Conservation (phyloP, 2,329 filamentous ascomycete genomes). For the Sporothrix inflata region DNA sequence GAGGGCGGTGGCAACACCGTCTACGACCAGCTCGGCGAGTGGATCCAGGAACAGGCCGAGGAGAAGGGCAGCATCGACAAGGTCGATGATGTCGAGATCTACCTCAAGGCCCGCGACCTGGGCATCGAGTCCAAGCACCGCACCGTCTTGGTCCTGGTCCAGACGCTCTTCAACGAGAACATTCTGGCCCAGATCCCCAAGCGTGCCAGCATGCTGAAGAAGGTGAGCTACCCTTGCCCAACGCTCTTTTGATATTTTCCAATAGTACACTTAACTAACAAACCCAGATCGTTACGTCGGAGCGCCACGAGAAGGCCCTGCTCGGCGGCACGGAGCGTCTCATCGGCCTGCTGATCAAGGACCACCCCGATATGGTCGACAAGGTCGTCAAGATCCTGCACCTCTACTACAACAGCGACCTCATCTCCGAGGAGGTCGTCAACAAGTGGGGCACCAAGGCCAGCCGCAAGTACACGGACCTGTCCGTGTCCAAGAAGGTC, state of each 20-base stretch:
- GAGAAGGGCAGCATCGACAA: conserved; percentile 75
- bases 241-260: neutral
- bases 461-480: conserved; percentile 97
- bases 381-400: conserved; percentile 85
- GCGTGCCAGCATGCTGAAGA: conserved; percentile 86
- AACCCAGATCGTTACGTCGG: conserved; percentile 75
- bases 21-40: conserved; percentile 91
- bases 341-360: conserved; percentile 69
- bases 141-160: conserved; percentile 86
- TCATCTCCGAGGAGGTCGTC: conserved; percentile 85
- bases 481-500: conserved; percentile 88
- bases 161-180: conserved; percentile 90
- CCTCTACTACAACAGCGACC: conserved; percentile 86
- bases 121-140: conserved; percentile 94
- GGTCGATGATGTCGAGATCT: conserved; percentile 87
- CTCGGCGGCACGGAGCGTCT: conserved; percentile 95
- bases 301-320: conserved; percentile 93
- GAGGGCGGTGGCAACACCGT: conserved; percentile 73
- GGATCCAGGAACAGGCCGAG: conserved; percentile 77
- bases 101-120: conserved; percentile 94
- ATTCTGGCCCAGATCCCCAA: conserved; percentile 84
- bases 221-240: conserved; percentile 54
- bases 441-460: conserved; percentile 92
- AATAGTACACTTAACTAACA: neutral
- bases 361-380: conserved; percentile 75